phyloP scores from a whole-genome alignment of 2,329 filamentous ascomycete genomes.

The Cadophora sp. region DNA sequence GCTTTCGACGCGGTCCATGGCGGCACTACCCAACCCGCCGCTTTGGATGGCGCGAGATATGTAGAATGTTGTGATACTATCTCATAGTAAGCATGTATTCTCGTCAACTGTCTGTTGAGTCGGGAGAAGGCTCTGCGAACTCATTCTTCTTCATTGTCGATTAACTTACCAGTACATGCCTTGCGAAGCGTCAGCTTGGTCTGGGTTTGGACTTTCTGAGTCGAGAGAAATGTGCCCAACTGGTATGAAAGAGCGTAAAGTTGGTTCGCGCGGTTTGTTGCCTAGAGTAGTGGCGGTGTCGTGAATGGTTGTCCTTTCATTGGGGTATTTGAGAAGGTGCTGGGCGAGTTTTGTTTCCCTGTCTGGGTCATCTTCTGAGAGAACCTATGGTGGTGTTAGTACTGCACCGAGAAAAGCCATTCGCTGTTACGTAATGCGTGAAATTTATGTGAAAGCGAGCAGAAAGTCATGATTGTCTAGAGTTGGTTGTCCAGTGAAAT shows the following conservation, averaged over 20 bases:
- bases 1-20: slow-evolving; percentile 37
- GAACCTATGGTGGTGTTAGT: neutral
- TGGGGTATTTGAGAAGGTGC: slow-evolving; percentile 33
- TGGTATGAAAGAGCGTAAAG: slow-evolving; percentile 31
- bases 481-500: too few relatives aligned
- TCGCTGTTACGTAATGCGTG: too few relatives aligned
- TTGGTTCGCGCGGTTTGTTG: slow-evolving; percentile 27
- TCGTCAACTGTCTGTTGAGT: too few relatives aligned
- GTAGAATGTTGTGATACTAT: slow-evolving; percentile 36
- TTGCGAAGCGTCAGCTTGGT: neutral
- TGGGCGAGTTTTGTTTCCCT: slow-evolving; percentile 20
- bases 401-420: neutral
- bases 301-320: slow-evolving; percentile 30
- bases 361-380: neutral
- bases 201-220: slow-evolving; percentile 17
- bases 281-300: slow-evolving; percentile 36
- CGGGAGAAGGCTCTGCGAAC: too few relatives aligned
- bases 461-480: too few relatives aligned
- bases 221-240: slow-evolving; percentile 40
- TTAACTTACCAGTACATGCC: slow-evolving; percentile 30
- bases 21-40: slow-evolving; percentile 33
- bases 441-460: too few relatives aligned
- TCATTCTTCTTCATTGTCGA: too few relatives aligned
- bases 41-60: slow-evolving; percentile 39
- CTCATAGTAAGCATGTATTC: too few relatives aligned